Evolutionary conservation across 1,284 basidiomycete species (phyloP).

Genomic region (Trametes hirsuta): DNA sequence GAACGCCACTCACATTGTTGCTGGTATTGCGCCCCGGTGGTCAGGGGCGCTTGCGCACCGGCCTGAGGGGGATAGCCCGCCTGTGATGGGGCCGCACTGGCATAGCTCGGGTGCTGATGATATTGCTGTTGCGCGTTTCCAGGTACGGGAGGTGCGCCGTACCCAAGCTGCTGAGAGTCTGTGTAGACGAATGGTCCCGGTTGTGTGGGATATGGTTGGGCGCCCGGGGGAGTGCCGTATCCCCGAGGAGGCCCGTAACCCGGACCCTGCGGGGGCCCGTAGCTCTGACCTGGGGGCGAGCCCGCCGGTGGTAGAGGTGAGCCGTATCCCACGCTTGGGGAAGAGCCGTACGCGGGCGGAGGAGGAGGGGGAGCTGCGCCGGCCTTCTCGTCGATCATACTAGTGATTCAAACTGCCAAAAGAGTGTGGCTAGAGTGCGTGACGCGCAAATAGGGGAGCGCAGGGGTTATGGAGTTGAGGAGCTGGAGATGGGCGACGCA

Average conservation of each 20-base stretch:
- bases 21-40: neutral
- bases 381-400: constrained; percentile 16
- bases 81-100: neutral
- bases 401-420: too few species aligned
- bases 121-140: neutral
- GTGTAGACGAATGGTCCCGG: too few species aligned
- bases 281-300: neutral
- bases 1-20: constrained; percentile 1
- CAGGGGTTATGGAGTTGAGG: too few species aligned
- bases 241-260: neutral
- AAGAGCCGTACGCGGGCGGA: constrained; percentile 9
- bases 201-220: too few species aligned
- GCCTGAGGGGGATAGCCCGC: neutral
- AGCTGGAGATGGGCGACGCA: too few species aligned
- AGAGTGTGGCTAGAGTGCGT: too few species aligned
- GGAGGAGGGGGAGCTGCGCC: neutral
- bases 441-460: too few species aligned
- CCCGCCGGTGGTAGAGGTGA: neutral
- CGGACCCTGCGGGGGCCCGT: neutral
- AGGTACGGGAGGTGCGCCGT: too few species aligned
- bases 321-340: neutral
- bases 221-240: too few species aligned
- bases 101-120: constrained; percentile 1
- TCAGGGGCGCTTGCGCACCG: neutral
- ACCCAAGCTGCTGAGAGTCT: too few species aligned